phyloP scores from a whole-genome alignment of 768 basidiomycete species.

The Mycena leptocephala region DNA sequence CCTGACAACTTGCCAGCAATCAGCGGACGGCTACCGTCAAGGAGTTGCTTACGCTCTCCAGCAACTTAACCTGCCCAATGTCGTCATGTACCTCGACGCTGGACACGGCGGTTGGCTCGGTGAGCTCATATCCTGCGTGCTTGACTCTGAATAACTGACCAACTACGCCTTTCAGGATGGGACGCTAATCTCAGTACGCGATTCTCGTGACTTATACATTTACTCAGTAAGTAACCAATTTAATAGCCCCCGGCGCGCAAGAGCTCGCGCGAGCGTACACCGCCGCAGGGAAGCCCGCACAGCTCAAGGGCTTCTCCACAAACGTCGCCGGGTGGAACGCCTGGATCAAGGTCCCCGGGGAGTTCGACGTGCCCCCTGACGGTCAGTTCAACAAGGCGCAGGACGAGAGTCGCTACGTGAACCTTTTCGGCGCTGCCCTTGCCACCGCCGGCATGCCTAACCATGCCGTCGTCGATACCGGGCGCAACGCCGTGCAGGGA shows the following conservation, averaged over 20 bases:
- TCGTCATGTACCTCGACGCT: constrained; percentile 60
- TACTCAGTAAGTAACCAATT: not conserved
- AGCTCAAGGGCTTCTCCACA: constrained; percentile 61
- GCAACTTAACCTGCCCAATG: constrained; percentile 53
- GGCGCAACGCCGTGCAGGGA: constrained; percentile 60
- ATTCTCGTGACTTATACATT: not conserved
- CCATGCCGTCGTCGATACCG: constrained; percentile 63
- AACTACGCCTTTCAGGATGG: constrained; percentile 9
- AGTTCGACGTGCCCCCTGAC: constrained; percentile 15
- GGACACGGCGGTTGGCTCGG: constrained; percentile 62
- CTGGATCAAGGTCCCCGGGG: constrained; percentile 12
- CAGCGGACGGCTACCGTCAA: constrained; percentile 46
- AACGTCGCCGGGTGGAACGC: constrained; percentile 43
- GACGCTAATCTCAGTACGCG: constrained; percentile 51
- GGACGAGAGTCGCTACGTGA: constrained; percentile 60
- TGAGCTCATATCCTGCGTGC: not conserved
- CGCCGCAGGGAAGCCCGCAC: constrained; percentile 51
- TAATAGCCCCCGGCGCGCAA: constrained; percentile 52
- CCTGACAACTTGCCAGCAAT: constrained; percentile 58
- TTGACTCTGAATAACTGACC: not conserved
- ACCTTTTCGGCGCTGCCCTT: constrained; percentile 55
- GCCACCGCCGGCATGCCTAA: constrained; percentile 18
- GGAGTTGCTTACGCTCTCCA: constrained; percentile 57
- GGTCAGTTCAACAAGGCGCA: constrained; percentile 27
- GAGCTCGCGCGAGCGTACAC: constrained; percentile 54